Evolutionary conservation across 495 filamentous ascomycete genomes (phyloP).

Genomic region (Xylaria grammica): DNA sequence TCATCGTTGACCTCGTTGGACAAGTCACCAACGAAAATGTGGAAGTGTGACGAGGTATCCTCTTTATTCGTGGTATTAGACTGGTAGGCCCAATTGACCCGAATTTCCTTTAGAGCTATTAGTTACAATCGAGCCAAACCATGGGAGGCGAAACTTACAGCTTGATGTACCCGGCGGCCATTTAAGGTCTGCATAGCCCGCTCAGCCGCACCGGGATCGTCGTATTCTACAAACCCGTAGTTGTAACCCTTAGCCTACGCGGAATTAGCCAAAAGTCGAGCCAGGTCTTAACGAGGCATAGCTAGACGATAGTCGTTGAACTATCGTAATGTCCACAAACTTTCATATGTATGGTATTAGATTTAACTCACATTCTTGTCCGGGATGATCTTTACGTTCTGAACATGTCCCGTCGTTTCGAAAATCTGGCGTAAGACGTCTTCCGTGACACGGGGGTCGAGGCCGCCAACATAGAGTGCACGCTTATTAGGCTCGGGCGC

Average conservation of each 20-base stretch:
- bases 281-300: not conserved
- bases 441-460: conserved; percentile 95
- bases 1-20: conserved; percentile 99
- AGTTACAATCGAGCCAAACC: conserved; percentile 9
- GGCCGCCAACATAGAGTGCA: conserved; percentile 92
- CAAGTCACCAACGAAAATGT: conserved; percentile 98
- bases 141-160: conserved; percentile 60
- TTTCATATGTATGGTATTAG: conserved; percentile 24
- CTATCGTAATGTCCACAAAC: not conserved
- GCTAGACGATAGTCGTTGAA: not conserved
- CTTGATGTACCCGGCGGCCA: conserved; percentile 91
- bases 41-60: conserved; percentile 97
- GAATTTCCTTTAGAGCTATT: conserved; percentile 77
- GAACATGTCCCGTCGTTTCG: conserved; percentile 96
- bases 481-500: conserved; percentile 99
- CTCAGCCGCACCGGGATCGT: conserved; percentile 95
- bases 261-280: conserved; percentile 27
- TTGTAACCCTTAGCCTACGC: conserved; percentile 90
- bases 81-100: conserved; percentile 99
- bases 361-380: conserved; percentile 86
- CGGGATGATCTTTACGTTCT: conserved; percentile 99
- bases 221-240: conserved; percentile 99
- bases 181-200: conserved; percentile 97
- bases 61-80: conserved; percentile 95
- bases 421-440: conserved; percentile 98